Base-by-base conservation (phyloP, 345 rosid species). In the Kandelia obovata region DNA sequence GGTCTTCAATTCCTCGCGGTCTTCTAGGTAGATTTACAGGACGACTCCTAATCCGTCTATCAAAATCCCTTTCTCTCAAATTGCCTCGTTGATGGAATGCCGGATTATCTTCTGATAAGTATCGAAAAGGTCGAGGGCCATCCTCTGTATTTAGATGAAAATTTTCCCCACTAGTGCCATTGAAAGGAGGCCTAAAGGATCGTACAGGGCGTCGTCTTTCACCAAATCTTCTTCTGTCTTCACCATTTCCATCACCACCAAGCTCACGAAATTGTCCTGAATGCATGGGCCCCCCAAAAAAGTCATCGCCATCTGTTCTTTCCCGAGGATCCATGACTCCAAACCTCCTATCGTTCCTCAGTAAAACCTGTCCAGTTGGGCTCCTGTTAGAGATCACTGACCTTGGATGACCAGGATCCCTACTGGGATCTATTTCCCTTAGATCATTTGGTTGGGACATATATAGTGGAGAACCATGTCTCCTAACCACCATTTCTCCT, bases 381-480 rank as follows among this genome's bases (percentile, higher is more conserved):
- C 78, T 88, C 84, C 96, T 83, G 72, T 73, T 83, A 75, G 82
- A 65, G 60, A 76, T 71, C 10, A 77, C 80, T 59, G 82, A 71
- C 81, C 96, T 85, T 39, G 83, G 84, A 83, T 81, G 87, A 64
- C 83, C 85, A 51, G 81, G 83, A 32, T 86, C 89, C 53, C 85
- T 69, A 64, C 78, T 74, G 66, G 83, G 76, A 71, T 86, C 88
- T 73, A 90, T 76, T 10, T 86, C 90, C 69, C 90, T 85, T 71
- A 83, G 65, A 65, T 84, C 86, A 81, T 89, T 82, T 46, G 83
- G 81, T 68, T 89, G 77, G 52, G 88, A 69, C 30, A 77, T 39
- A 81, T 75, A 92, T 53, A 85, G 73, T 20, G 98, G 96, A 59
- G 96, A 87, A 72, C 77, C 77, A 47, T 83, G 90, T 78, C 89